Percentiles rank a stretch among this genome's conserved stretches.
phyloP scores from a whole-genome alignment of 2,329 filamentous ascomycete species.

The Apiospora hydei region DNA sequence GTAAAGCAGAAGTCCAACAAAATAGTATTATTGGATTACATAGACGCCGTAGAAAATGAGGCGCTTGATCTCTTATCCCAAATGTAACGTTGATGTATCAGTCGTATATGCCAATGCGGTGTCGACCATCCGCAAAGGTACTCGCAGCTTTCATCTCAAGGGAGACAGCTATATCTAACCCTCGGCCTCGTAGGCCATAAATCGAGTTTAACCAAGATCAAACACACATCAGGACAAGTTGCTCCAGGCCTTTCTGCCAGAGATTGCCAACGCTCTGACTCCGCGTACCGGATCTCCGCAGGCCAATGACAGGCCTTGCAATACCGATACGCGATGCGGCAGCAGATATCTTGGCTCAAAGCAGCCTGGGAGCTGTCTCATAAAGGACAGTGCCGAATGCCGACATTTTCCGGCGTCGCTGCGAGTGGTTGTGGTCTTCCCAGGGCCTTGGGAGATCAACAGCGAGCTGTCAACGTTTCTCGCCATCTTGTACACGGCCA shows the following conservation, averaged over 20 bases:
- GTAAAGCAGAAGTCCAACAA: too few species aligned
- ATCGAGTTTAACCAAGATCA: not conserved
- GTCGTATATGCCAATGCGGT: not conserved
- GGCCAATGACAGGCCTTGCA: constrained; percentile 56
- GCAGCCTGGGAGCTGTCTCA: constrained; percentile 54
- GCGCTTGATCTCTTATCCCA: not conserved
- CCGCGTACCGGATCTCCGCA: constrained; percentile 63
- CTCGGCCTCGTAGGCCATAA: not conserved
- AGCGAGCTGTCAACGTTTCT: constrained; percentile 35
- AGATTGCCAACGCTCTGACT: constrained; percentile 57
- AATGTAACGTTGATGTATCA: not conserved
- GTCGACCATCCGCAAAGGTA: not conserved
- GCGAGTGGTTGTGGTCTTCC: constrained; percentile 26
- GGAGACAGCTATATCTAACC: not conserved
- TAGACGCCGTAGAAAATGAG: not conserved
- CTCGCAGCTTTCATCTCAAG: not conserved
- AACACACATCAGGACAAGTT: constrained; percentile 37
- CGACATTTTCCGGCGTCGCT: constrained; percentile 47
- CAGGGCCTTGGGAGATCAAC: not conserved
- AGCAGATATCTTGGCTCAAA: constrained; percentile 57
- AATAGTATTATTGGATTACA: not conserved
- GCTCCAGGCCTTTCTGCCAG: constrained; percentile 58
- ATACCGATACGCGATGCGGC: constrained; percentile 51
- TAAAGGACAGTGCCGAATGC: constrained; percentile 55
- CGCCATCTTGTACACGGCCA: constrained; percentile 44